Base-by-base conservation (phyloP, 106 monocot species). In the Triglochin maritima region DNA sequence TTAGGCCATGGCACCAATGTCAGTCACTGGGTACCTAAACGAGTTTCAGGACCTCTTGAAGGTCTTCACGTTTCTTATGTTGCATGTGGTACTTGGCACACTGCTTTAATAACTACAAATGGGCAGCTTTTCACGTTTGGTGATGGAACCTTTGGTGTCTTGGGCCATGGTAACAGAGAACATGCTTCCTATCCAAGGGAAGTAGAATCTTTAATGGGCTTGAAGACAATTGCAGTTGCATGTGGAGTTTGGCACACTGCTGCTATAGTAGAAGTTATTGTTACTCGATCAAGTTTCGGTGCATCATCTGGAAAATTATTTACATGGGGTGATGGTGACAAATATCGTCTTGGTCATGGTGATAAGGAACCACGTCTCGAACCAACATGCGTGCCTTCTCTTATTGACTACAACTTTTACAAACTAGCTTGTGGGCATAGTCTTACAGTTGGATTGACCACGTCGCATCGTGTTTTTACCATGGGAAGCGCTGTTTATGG, bases 231-330 rank as follows among this genome's bases (percentile, higher is more conserved):
- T 70, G 63, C 87, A 76, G 94, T 95, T 73, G 77, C 94, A 29
- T 95, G 94, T 79, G 94, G 94, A 16, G 89, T 94, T 7, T 94
- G 94, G 94, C 94, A 94, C 59, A 94, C 94, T 15, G 89, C 89
- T 73, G 89, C 94, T 59, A 80, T 85, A 0, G 84, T 94, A 50
- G 94, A 94, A 54, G 87, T 94, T 65, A 95, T 95, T 51, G 86
- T 83, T 45, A 76, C 87, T 8, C 94, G 90, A 63, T 89, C 89
- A 61, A 90, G 75, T 78, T 70, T 78, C 12, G 71, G 76, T 65
- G 64, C 67, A n/a, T 82, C 83, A 44, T 95, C 87, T 60, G 94
- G 90, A 56, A 95, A 95, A 69, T 76, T 95, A 60, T 95, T 95
- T 50, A 95, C 90, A 5, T 95, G 94, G 94, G 94, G 94, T 54